Base-by-base conservation (phyloP, 1,284 basidiomycete genomes). In the Tylopilus sp. region DNA sequence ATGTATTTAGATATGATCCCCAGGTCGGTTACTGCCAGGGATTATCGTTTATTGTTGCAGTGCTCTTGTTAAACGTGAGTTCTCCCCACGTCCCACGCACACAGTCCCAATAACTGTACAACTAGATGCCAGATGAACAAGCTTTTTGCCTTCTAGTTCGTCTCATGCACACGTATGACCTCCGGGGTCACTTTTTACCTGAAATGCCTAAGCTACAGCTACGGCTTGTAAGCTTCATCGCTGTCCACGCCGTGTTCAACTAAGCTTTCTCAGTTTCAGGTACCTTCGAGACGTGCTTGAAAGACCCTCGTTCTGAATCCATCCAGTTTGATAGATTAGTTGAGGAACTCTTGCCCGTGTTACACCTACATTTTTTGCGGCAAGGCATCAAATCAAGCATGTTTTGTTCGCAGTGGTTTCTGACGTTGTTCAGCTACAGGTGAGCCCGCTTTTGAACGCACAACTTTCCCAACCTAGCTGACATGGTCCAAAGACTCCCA, bases 21-120 rank as follows among this genome's bases (percentile, higher is more conserved):
- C 88, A 94, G 68, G 95, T 97, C 15, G 96, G 96, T 2, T 99
- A 99, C 63, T 98, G 95, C 56, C 96, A 99, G 71, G 96, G 96
- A 2, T 69, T 97, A 41, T 92, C 93, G 2, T 99, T 99, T 66
- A 86, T 99, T 46, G 95, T 95, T 3, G 97, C 96, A 0, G 89
- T 96, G 21, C 70, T 99, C 16, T 71, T 99, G 18, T 74, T 99
- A 23, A 97, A 98, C 63, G 93, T 93, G 63, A 61, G 86, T 26
- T 33, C 16, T 19, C 21, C 25, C 35, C 15, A 18, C 26, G 15
- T 39, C 36, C 18, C 39, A 25, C 15, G 15, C 31, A 55, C 36
- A 35, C 44, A 34, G 16, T 33, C 42, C 43, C 51, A 51, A 46
- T 33, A 40, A 44, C 39, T 35, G 46, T 19, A n/a, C 13, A 16